These are phyloP conservation scores for Favolaschia claudopus DNA, from an alignment of 768 basidiomycete genomes.

Conservation along the genomic window DNA sequence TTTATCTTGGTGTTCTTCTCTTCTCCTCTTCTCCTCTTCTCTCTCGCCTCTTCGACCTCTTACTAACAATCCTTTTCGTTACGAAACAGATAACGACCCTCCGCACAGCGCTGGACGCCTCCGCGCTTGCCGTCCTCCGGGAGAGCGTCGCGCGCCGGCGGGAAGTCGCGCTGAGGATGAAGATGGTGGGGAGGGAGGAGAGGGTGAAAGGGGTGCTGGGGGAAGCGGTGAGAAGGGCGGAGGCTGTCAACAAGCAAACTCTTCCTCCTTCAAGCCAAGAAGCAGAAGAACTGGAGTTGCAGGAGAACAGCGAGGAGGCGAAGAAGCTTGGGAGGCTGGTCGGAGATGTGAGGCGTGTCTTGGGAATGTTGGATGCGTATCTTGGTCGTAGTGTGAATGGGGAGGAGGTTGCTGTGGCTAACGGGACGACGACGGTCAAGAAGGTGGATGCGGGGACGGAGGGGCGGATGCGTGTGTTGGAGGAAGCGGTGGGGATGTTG, in stretches of 20 bases:
- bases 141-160: conserved; percentile 77
- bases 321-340: conserved; percentile 28
- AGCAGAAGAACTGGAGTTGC: not conserved
- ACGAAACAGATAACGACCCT: conserved; percentile 38
- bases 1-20: conserved; percentile 36
- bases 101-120: conserved; percentile 66
- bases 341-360: conserved; percentile 42
- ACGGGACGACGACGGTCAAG: conserved; percentile 35
- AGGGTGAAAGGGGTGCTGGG: conserved; percentile 58
- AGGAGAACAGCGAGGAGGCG: conserved; percentile 11
- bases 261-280: no score
- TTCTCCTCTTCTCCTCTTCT: conserved; percentile 48
- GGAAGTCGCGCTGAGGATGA: conserved; percentile 72
- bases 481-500: conserved; percentile 59
- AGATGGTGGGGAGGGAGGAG: conserved; percentile 72
- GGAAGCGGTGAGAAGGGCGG: conserved; percentile 61
- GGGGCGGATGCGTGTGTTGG: conserved; percentile 59
- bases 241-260: conserved; percentile 49
- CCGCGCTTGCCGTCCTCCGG: conserved; percentile 73
- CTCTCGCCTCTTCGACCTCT: conserved; percentile 48
- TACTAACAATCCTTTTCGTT: not conserved
- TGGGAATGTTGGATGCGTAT: conserved; percentile 43
- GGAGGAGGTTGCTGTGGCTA: conserved; percentile 31
- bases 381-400: conserved; percentile 38
- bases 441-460: conserved; percentile 51